Evolutionary conservation across 1,284 basidiomycete species (phyloP).

Genomic region (Trametes pubescens): DNA sequence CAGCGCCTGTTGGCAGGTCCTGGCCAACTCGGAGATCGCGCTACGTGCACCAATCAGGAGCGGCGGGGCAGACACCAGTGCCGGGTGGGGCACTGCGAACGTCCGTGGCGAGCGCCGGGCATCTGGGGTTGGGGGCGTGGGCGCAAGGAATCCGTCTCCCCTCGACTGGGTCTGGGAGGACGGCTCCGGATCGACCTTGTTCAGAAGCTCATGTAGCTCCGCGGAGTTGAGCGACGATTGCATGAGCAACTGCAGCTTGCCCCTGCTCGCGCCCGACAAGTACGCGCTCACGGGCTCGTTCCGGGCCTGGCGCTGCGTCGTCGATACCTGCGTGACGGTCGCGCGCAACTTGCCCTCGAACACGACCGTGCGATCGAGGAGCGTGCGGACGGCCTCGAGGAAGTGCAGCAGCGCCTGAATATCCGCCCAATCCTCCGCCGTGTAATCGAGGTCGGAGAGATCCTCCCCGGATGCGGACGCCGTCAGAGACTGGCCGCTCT

Average conservation of each 20-base stretch:
- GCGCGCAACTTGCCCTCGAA: slow-evolving; percentile 78
- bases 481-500: slow-evolving; percentile 37
- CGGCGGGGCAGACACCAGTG: slow-evolving; percentile 41
- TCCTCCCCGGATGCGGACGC: slow-evolving; percentile 59
- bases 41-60: slow-evolving; percentile 66
- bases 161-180: slow-evolving; percentile 30
- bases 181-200: slow-evolving; percentile 56
- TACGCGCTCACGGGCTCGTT: slow-evolving; percentile 61
- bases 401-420: slow-evolving; percentile 88
- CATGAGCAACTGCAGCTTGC: slow-evolving; percentile 76
- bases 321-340: slow-evolving; percentile 65
- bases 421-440: slow-evolving; percentile 83
- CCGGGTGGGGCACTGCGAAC: slow-evolving; percentile 33
- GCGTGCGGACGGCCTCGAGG: slow-evolving; percentile 76
- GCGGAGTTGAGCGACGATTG: slow-evolving; percentile 85
- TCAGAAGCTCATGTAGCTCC: slow-evolving; percentile 75
- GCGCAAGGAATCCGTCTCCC: slow-evolving; percentile 37
- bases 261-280: slow-evolving; percentile 69
- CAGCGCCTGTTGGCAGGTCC: slow-evolving; percentile 77
- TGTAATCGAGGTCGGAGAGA: slow-evolving; percentile 85
- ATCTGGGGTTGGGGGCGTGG: slow-evolving; percentile 39
- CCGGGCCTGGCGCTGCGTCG: slow-evolving; percentile 62
- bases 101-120: slow-evolving; percentile 38
- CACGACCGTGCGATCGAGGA: slow-evolving; percentile 68
- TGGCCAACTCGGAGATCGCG: slow-evolving; percentile 74